These are phyloP conservation scores for Tephrocybe sp. DNA, from an alignment of 768 basidiomycete genomes.

Conservation along the genomic window DNA sequence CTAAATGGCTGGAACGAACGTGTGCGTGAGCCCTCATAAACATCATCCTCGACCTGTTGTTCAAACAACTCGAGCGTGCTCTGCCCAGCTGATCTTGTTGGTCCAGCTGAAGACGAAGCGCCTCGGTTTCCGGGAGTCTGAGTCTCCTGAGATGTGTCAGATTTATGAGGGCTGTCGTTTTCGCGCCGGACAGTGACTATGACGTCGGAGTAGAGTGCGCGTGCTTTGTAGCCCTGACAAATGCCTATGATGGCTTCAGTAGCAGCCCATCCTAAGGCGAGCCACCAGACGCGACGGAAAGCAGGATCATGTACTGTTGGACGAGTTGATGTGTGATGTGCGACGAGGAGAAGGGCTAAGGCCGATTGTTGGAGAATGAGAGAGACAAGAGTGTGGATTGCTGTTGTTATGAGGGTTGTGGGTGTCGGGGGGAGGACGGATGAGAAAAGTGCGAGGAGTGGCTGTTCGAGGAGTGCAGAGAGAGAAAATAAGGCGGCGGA, in stretches of 20 bases:
- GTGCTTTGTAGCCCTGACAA: slow-evolving; percentile 67
- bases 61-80: slow-evolving; percentile 15
- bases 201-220: slow-evolving; percentile 66
- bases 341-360: slow-evolving; percentile 50
- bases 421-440: slow-evolving; percentile 25
- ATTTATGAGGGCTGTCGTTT: neutral
- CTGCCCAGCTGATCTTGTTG: too few species aligned
- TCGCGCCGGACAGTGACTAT: slow-evolving; percentile 41
- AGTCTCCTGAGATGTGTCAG: neutral
- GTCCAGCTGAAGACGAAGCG: neutral
- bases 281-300: slow-evolving; percentile 74
- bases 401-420: slow-evolving; percentile 34
- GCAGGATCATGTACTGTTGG: slow-evolving; percentile 55
- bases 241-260: slow-evolving; percentile 66
- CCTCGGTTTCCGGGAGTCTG: neutral
- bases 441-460: slow-evolving; percentile 37
- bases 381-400: slow-evolving; percentile 48
- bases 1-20: neutral
- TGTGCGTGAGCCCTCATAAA: slow-evolving; percentile 3
- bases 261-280: slow-evolving; percentile 72
- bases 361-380: slow-evolving; percentile 53
- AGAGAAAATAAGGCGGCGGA: slow-evolving; percentile 62
- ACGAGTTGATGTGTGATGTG: slow-evolving; percentile 35
- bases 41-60: slow-evolving; percentile 16
- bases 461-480: slow-evolving; percentile 49